These are phyloP conservation scores for Pseudogymnoascus sp. DNA, from an alignment of 2,329 filamentous ascomycete species.

Conservation along the genomic window DNA sequence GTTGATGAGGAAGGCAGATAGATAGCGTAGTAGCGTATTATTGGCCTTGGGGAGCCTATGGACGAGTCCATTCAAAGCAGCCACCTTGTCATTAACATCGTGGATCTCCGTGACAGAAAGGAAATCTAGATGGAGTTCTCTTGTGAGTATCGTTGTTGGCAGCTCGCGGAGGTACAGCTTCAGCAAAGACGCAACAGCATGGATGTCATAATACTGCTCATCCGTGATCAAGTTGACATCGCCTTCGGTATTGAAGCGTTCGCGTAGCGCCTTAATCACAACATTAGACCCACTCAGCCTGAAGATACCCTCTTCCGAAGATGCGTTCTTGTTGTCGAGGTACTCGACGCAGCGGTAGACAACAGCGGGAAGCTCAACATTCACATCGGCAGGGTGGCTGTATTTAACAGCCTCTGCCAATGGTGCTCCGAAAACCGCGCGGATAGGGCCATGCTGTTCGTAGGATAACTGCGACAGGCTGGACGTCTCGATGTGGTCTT, in stretches of 20 bases:
- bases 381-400: conserved; percentile 63
- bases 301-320: conserved; percentile 90
- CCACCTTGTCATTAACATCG: conserved; percentile 67
- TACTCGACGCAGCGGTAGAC: conserved; percentile 96
- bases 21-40: conserved; percentile 68
- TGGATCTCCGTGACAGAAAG: conserved; percentile 72
- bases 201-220: conserved; percentile 85
- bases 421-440: conserved; percentile 76
- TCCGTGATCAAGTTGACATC: conserved; percentile 81
- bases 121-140: conserved; percentile 85
- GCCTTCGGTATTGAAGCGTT: conserved; percentile 87
- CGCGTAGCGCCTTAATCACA: conserved; percentile 81
- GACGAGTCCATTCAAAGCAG: conserved; percentile 67
- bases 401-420: conserved; percentile 79
- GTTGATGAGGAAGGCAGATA: conserved; percentile 81
- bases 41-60: conserved; percentile 74
- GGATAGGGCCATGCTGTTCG: conserved; percentile 45
- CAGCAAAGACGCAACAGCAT: conserved; percentile 86
- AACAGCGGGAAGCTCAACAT: conserved; percentile 76
- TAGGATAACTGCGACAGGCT: conserved; percentile 34
- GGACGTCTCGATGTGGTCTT: conserved; percentile 42
- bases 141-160: conserved; percentile 81
- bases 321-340: conserved; percentile 71
- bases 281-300: conserved; percentile 93
- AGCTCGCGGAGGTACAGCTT: conserved; percentile 92